A percentile compares a stretch with the other conserved stretches of the same genome.
phyloP scores from a whole-genome alignment of 1,284 basidiomycete genomes.

The Austroboletus olivaceoglutinosus region DNA sequence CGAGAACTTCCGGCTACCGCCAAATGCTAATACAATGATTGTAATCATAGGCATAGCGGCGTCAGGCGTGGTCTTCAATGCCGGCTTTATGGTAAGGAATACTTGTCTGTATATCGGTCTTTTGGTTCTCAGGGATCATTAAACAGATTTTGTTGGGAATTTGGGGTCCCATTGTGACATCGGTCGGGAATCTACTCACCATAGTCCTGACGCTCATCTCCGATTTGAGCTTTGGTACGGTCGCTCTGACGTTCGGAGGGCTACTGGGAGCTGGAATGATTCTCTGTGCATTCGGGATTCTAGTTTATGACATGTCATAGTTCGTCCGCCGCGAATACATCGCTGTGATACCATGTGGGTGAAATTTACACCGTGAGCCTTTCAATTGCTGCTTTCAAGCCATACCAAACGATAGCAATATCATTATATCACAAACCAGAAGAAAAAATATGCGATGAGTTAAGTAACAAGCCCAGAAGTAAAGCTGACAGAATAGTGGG shows the following conservation, averaged over 20 bases:
- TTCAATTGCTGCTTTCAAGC: not conserved
- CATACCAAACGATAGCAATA: slow-evolving; percentile 25
- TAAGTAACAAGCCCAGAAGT: slow-evolving; percentile 34
- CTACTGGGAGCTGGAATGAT: slow-evolving; percentile 69
- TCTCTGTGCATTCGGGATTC: slow-evolving; percentile 67
- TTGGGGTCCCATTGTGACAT: slow-evolving; percentile 85
- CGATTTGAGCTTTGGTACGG: slow-evolving; percentile 64
- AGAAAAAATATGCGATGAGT: slow-evolving; percentile 31
- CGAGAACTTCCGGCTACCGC: slow-evolving; percentile 61
- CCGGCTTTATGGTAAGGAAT: slow-evolving; percentile 66
- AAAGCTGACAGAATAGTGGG: slow-evolving; percentile 16
- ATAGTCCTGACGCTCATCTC: slow-evolving; percentile 78
- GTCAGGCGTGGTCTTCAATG: slow-evolving; percentile 72
- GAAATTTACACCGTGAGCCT: no score
- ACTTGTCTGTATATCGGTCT: not conserved
- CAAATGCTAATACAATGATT: slow-evolving; percentile 39
- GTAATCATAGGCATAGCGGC: slow-evolving; percentile 62
- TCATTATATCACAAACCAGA: slow-evolving; percentile 35
- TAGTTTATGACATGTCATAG: slow-evolving; percentile 66
- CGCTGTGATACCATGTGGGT: no score
- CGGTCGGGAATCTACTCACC: slow-evolving; percentile 79
- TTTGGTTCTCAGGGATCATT: slow-evolving; percentile 4
- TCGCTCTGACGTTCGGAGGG: slow-evolving; percentile 61
- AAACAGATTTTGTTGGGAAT: slow-evolving; percentile 67
- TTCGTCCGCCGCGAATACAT: not conserved